Base-by-base conservation (phyloP, 108 stramenopile species). In the Schizochytrium sp. region DNA sequence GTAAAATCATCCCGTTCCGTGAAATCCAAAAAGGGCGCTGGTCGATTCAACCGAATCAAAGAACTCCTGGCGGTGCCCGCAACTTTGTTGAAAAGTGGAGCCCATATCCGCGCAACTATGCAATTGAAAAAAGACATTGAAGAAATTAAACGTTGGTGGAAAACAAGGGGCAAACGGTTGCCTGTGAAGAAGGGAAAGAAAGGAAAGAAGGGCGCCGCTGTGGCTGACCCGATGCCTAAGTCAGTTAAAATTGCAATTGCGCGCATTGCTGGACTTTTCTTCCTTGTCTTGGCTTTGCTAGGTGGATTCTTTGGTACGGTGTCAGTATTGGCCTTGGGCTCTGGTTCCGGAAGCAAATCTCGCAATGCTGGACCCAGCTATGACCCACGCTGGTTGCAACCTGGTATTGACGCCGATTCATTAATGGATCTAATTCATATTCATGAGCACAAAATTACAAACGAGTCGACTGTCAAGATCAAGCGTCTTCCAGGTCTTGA, bases 401-500 rank as follows among this genome's bases (percentile, higher is more conserved):
- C 76, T 10, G 28, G 38, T 47, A 55, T 83, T 38, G 76, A 83
- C 28, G 28, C 76, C 1, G 76, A 49, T 7, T 17, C 19, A 47
- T 49, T 83, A 5, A 10, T 83, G 45, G 76, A 83, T 28, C 76
- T 83, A 5, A 83, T 83, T 28, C 76, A 83, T 28, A 40, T 83
- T 13, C 76, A 83, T 28, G 45, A 83, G 76, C 76, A 83, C 76
- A 83, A 83, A 28, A 83, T 83, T 40, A 49, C 76, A n/a, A 83
- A 83, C 76, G 76, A 83, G 50, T 19, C 45, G 38, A 55, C 50
- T 38, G 76, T 83, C 76, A 83, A 55, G 15, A 40, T 83, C 45
- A 83, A 83, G 76, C 47, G 76, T 10, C 47, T 83, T n/a, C 76
- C 76, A 17, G 76, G 76, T 53, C 76, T 83, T 38, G 76, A 83